These are phyloP conservation scores for Neocatenulostroma microsporum DNA, from an alignment of 2,329 filamentous ascomycete genomes.

Conservation along the genomic window DNA sequence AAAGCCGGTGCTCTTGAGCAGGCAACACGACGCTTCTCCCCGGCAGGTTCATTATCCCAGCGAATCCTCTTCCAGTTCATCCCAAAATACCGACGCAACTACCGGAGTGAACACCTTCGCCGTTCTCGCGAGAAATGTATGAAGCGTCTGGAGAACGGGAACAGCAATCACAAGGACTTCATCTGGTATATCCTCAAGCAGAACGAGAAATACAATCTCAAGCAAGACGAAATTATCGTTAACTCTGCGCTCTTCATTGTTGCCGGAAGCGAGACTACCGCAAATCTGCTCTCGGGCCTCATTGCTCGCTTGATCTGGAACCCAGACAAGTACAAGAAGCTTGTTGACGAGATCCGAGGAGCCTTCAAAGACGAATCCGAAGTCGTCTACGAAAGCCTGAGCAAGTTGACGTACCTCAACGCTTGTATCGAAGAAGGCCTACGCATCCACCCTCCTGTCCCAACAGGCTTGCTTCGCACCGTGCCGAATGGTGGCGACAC, in stretches of 20 bases:
- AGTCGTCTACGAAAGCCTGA: constrained; percentile 19
- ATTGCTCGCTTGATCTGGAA: constrained; percentile 66
- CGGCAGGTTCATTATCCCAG: constrained; percentile 11
- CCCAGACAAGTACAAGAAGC: constrained; percentile 44
- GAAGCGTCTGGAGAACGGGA: constrained; percentile 13
- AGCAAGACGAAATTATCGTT: constrained; percentile 25
- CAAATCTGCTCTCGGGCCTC: constrained; percentile 60
- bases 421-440: constrained; percentile 42
- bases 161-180: constrained; percentile 7
- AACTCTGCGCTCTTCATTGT: constrained; percentile 37
- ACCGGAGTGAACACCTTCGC: constrained; percentile 10
- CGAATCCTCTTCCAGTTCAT: constrained; percentile 10
- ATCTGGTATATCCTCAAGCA: constrained; percentile 16
- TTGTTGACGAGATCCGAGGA: constrained; percentile 50
- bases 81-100: constrained; percentile 8
- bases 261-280: constrained; percentile 71
- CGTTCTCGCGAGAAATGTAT: constrained; percentile 11
- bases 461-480: constrained; percentile 29
- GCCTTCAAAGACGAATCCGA: constrained; percentile 28
- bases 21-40: constrained; percentile 9
- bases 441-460: constrained; percentile 40
- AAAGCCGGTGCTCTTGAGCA: constrained; percentile 17
- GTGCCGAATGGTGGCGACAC: constrained; percentile 20
- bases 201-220: constrained; percentile 15
- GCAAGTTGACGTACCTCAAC: constrained; percentile 32